A percentile compares a stretch with the other conserved stretches of the same genome.
phyloP scores from a whole-genome alignment of 1,139 yeast genomes.

The Suhomyces terraborum region DNA sequence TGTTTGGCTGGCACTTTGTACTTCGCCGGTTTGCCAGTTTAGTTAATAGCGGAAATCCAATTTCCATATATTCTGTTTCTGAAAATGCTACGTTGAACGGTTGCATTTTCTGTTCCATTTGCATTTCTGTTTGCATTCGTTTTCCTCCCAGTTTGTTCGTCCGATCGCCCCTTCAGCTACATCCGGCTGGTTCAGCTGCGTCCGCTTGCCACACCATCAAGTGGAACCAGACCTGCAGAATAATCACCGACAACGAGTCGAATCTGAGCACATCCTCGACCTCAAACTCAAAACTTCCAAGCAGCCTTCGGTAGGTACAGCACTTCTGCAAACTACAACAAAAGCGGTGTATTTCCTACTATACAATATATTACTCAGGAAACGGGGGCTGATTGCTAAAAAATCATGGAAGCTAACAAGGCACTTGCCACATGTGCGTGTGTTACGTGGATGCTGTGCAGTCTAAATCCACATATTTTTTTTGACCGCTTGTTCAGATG shows the following conservation, averaged over 20 bases:
- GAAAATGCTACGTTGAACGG: too few relatives aligned
- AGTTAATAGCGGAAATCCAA: too few relatives aligned
- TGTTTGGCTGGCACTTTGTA: too few relatives aligned
- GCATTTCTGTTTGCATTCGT: too few relatives aligned
- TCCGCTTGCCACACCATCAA: neutral
- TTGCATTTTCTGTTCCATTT: too few relatives aligned
- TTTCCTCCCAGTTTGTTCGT: too few relatives aligned
- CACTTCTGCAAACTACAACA: neutral
- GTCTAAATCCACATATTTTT: neutral
- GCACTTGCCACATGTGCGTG: neutral
- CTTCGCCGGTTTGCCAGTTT: too few relatives aligned
- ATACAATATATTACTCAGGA: neutral
- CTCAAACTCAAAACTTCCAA: neutral
- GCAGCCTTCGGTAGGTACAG: neutral
- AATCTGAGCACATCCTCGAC: neutral
- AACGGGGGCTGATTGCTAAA: neutral
- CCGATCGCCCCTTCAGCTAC: too few relatives aligned
- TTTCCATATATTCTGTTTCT: too few relatives aligned
- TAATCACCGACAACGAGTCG: neutral
- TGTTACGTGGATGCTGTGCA: too few relatives aligned
- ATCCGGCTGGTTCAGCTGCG: neutral
- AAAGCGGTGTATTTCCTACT: neutral
- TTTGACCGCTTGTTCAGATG: too few relatives aligned
- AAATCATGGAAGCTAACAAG: conserved; percentile 4
- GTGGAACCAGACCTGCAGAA: neutral